These are phyloP conservation scores for Aegilops speltoides DNA, from an alignment of 176 grass and related monocot species.

Conservation along the genomic window DNA sequence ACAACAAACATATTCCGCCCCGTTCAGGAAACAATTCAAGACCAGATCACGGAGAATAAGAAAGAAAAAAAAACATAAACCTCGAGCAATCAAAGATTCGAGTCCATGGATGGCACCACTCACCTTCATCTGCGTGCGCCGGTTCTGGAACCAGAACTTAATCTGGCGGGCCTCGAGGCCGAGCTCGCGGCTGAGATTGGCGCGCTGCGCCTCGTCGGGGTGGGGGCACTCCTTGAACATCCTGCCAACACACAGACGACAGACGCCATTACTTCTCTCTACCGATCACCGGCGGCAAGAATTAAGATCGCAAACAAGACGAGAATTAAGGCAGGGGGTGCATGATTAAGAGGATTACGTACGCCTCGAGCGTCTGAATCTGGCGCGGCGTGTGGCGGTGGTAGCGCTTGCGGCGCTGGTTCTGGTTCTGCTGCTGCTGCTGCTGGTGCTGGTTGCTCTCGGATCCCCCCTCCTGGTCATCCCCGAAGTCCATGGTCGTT, in stretches of 20 bases:
- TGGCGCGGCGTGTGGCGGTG: slow-evolving; percentile 96
- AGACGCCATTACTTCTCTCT: neutral
- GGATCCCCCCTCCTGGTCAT: slow-evolving; percentile 69
- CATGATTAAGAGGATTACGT: slow-evolving; percentile 36
- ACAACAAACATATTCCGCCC: neutral
- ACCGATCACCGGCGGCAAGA: neutral
- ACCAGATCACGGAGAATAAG: neutral
- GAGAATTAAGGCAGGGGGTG: neutral
- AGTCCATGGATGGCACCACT: neutral
- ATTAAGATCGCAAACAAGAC: neutral
- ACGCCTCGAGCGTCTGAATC: slow-evolving; percentile 98
- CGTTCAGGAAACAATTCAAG: neutral
- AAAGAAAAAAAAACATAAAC: neutral
- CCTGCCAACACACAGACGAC: slow-evolving; percentile 29
- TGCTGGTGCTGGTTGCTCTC: slow-evolving; percentile 63
- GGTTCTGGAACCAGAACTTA: slow-evolving; percentile 99
- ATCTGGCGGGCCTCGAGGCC: slow-evolving; percentile 88
- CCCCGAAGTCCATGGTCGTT: slow-evolving; percentile 78
- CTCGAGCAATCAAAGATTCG: neutral
- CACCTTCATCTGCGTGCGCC: slow-evolving; percentile 98
- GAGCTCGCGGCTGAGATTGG: slow-evolving; percentile 81
- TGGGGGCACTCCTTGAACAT: slow-evolving; percentile 97
- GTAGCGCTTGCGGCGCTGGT: slow-evolving; percentile 58
- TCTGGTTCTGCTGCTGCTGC: slow-evolving; percentile 24
- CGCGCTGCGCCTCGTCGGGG: slow-evolving; percentile 96